A percentile compares a stretch with the other conserved stretches of the same genome.
These are phyloP conservation scores for Lasiodiplodia sp. DNA, from an alignment of 2,329 filamentous ascomycete genomes.

Conservation along the genomic window DNA sequence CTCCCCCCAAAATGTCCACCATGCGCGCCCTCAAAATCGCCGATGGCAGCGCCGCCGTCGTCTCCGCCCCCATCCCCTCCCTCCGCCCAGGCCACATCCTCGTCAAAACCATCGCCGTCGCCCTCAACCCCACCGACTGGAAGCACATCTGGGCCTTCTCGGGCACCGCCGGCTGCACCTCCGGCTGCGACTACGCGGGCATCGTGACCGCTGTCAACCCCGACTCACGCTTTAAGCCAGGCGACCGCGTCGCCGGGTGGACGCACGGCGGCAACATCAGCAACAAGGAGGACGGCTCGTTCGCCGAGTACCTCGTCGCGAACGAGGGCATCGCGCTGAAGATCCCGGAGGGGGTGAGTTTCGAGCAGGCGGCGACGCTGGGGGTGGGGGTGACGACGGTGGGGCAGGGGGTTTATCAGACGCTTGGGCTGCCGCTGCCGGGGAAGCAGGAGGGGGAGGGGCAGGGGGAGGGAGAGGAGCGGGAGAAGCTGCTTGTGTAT, in stretches of 20 bases:
- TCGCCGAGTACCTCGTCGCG: conserved; percentile 62
- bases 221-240: conserved; percentile 55
- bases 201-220: conserved; percentile 60
- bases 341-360: conserved; percentile 57
- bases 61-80: conserved; percentile 18
- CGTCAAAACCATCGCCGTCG: conserved; percentile 45
- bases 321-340: conserved; percentile 59
- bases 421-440: conserved; percentile 56
- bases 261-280: conserved; percentile 54
- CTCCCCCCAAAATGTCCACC: no score
- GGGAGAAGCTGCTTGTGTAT: conserved; percentile 57
- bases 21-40: no score
- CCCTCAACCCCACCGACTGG: conserved; percentile 63
- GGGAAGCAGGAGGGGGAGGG: background rate
- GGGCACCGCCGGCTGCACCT: conserved; percentile 46
- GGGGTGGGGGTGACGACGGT: conserved; percentile 61
- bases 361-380: conserved; percentile 62
- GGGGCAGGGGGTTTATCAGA: conserved; percentile 57
- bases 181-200: conserved; percentile 63
- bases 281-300: conserved; percentile 58
- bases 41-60: no score
- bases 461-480: no score
- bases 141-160: conserved; percentile 52
- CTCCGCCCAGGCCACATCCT: conserved; percentile 28
- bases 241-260: conserved; percentile 62